phyloP scores from a whole-genome alignment of 225 moss, liverwort and hornwort genomes.

The Lunularia cruciata region DNA sequence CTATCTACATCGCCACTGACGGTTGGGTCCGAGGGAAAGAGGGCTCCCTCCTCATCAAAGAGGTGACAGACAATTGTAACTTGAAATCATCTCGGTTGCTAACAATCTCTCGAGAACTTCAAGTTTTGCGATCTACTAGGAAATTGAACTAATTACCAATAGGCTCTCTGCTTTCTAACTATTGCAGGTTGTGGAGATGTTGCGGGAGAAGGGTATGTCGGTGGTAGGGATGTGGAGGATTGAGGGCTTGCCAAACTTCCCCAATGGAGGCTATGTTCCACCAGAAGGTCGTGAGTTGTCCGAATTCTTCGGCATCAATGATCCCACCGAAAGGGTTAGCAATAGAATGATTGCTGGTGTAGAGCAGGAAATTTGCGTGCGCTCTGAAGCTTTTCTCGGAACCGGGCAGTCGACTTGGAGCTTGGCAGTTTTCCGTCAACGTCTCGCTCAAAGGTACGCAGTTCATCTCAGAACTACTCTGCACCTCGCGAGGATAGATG shows the following conservation, averaged over 20 bases:
- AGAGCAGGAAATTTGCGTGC: slow-evolving; percentile 38
- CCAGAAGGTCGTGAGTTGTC: background rate
- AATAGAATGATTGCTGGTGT: slow-evolving; percentile 27
- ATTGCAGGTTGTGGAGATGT: slow-evolving; percentile 35
- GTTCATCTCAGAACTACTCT: too few species aligned
- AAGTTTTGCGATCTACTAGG: background rate
- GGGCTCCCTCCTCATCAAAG: slow-evolving; percentile 23
- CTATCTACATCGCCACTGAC: slow-evolving; percentile 37
- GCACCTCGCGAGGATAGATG: too few species aligned
- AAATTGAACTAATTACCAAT: background rate
- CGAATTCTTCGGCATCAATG: slow-evolving; percentile 25
- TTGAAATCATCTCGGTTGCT: background rate
- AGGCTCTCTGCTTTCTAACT: background rate
- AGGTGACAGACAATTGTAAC: slow-evolving; percentile 7
- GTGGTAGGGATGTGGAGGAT: slow-evolving; percentile 41
- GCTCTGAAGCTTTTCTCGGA: slow-evolving; percentile 38
- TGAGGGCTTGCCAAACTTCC: slow-evolving; percentile 33
- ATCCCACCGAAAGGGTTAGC: slow-evolving; percentile 13
- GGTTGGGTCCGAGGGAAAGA: slow-evolving; percentile 38
- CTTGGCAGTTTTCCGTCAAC: slow-evolving; percentile 40
- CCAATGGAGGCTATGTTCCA: slow-evolving; percentile 25
- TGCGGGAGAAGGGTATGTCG: slow-evolving; percentile 24
- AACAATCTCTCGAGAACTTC: background rate
- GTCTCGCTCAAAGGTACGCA: slow-evolving; percentile 33
- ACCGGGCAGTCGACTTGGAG: slow-evolving; percentile 46